Percentiles rank a stretch among this genome's conserved stretches.
Evolutionary conservation across 441 rosid species (phyloP).

Genomic region (Euphorbia corollata): DNA sequence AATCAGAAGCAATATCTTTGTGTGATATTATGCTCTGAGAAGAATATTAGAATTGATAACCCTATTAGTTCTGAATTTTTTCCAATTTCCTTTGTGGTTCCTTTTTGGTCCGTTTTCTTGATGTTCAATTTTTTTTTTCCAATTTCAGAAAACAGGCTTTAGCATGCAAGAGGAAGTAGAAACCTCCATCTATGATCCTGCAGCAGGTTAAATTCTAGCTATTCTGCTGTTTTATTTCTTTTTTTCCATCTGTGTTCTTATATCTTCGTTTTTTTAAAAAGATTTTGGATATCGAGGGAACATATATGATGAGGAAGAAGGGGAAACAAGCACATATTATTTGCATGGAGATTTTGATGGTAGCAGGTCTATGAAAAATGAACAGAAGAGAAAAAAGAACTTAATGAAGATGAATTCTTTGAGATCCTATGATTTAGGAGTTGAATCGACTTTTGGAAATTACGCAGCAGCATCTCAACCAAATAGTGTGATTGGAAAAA

Average conservation of each 20-base stretch:
- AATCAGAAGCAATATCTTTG: conserved; percentile 5
- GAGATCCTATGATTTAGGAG: conserved; percentile 60
- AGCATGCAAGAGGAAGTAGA: conserved; percentile 85
- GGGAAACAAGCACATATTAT: conserved; percentile 71
- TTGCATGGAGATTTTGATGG: conserved; percentile 57
- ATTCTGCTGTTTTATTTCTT: conserved; percentile 15
- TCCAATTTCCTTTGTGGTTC: not conserved
- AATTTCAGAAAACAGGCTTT: conserved; percentile 64
- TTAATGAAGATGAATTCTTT: conserved; percentile 41
- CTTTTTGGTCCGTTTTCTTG: conserved; percentile 15
- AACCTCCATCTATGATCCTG: conserved; percentile 60
- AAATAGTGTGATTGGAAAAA: conserved; percentile 49
- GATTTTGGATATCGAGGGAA: conserved; percentile 51
- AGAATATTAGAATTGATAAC: not conserved
- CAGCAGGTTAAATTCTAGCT: conserved; percentile 49
- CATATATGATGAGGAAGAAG: conserved; percentile 80
- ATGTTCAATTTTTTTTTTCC: conserved; percentile 2
- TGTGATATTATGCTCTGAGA: not conserved
- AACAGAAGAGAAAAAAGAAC: conserved; percentile 63
- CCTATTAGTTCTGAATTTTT: not conserved
- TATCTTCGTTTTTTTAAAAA: conserved; percentile 29
- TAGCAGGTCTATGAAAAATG: conserved; percentile 44
- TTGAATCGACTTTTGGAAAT: conserved; percentile 52
- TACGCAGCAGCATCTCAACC: conserved; percentile 45
- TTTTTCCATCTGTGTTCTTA: conserved; percentile 24